Conservation (phyloP, 306 rosid genomes). For the Luffa acutangula region DNA sequence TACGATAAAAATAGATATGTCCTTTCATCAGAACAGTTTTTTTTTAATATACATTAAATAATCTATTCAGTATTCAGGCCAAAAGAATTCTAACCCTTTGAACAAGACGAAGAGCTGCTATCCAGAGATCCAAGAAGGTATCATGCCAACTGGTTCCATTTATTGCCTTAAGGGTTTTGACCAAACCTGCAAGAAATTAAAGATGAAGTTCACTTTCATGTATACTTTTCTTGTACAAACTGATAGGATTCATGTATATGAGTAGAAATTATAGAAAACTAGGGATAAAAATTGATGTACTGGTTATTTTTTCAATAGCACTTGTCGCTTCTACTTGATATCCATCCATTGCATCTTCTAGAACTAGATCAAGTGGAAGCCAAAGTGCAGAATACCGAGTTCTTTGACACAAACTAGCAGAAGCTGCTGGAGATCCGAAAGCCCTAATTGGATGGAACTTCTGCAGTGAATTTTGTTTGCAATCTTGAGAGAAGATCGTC, state of each 20-base stretch:
- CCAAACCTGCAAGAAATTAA: conserved; percentile 52
- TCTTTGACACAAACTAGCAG: conserved; percentile 66
- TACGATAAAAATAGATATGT: background rate
- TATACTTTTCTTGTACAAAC: background rate
- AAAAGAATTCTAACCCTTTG: conserved; percentile 61
- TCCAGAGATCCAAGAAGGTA: conserved; percentile 89
- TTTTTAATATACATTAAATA: background rate
- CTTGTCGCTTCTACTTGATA: conserved; percentile 85
- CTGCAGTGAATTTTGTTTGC: conserved; percentile 51
- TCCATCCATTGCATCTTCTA: conserved; percentile 98
- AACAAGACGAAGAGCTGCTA: conserved; percentile 84
- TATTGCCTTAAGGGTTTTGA: conserved; percentile 86
- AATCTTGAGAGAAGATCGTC: conserved; percentile 42
- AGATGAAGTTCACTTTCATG: conserved; percentile 6
- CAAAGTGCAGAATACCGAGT: conserved; percentile 74
- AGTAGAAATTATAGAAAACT: conserved; percentile 1
- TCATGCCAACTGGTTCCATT: conserved; percentile 93
- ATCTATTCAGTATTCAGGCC: background rate
- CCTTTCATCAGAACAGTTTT: background rate
- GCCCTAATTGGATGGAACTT: conserved; percentile 64
- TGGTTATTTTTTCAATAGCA: conserved; percentile 67
- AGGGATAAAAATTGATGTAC: conserved; percentile 23
- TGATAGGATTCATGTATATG: background rate
- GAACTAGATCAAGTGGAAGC: conserved; percentile 88
- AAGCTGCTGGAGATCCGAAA: conserved; percentile 67